Conservation (phyloP, 2,329 filamentous ascomycete genomes). For the Trichoderma brevicompactum region DNA sequence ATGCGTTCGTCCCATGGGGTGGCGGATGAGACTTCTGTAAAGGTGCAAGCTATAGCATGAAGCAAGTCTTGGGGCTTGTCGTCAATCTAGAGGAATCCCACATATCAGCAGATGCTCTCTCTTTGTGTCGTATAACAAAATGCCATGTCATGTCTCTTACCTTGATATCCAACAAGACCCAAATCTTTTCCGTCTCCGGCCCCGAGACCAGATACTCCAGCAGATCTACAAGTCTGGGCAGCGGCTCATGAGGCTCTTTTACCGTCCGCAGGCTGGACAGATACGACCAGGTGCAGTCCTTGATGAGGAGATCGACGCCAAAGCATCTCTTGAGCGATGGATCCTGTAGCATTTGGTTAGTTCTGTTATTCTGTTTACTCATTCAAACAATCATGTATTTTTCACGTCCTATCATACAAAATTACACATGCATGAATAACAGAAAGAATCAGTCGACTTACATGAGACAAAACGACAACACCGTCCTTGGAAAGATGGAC, state of each 20-base stretch:
- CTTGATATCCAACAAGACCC: constrained; percentile 90
- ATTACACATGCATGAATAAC: background rate
- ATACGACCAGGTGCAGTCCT: constrained; percentile 77
- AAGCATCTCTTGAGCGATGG: constrained; percentile 79
- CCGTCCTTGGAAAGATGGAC: constrained; percentile 81
- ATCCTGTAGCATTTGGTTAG: constrained; percentile 58
- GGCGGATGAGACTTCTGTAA: constrained; percentile 56
- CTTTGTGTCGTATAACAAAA: background rate
- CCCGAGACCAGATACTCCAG: constrained; percentile 70
- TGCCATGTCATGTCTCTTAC: constrained; percentile 47
- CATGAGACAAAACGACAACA: constrained; percentile 83
- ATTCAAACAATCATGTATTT: too few species aligned
- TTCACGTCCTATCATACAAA: background rate
- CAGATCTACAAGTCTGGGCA: constrained; percentile 77
- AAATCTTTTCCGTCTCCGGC: constrained; percentile 62
- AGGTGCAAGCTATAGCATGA: constrained; percentile 64
- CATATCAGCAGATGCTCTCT: background rate
- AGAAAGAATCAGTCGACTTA: constrained; percentile 44
- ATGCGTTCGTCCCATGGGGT: constrained; percentile 73
- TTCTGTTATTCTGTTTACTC: too few species aligned
- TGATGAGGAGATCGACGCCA: constrained; percentile 71
- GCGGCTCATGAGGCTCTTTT: constrained; percentile 67
- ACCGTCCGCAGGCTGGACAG: constrained; percentile 70
- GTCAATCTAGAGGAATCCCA: constrained; percentile 57
- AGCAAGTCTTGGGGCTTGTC: constrained; percentile 75